A percentile compares a stretch with the other conserved stretches of the same genome.
These are phyloP conservation scores for Spinacia oleracea DNA, from an alignment of 179 eudicot species.

Conservation along the genomic window DNA sequence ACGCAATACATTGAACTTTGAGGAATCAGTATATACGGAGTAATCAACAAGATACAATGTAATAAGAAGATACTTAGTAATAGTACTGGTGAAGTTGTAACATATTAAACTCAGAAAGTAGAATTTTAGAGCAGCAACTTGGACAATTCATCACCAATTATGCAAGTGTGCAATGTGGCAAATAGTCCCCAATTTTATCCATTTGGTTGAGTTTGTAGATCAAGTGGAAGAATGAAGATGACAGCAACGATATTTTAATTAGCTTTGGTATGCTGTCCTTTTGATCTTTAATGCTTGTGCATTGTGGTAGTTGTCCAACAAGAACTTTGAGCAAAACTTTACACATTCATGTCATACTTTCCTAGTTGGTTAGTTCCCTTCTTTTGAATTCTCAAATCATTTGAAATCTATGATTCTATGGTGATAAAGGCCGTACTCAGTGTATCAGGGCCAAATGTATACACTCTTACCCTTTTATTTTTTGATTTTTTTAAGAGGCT, in stretches of 20 bases:
- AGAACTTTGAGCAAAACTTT: not conserved
- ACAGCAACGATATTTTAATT: not conserved
- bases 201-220: not conserved
- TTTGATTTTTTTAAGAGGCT: too few relatives aligned
- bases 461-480: too few relatives aligned
- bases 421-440: too few relatives aligned
- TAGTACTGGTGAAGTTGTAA: not conserved
- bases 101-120: not conserved
- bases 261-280: not conserved
- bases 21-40: too few relatives aligned
- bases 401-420: too few relatives aligned
- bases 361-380: too few relatives aligned
- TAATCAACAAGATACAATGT: too few relatives aligned
- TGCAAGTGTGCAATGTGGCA: not conserved
- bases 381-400: too few relatives aligned
- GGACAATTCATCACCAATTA: not conserved
- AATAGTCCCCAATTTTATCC: not conserved
- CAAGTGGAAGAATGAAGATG: not conserved
- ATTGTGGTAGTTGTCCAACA: not conserved
- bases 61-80: not conserved
- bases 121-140: not conserved
- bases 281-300: not conserved
- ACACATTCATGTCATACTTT: not conserved
- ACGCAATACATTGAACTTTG: too few relatives aligned
- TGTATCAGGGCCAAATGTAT: too few relatives aligned